Base-by-base conservation (phyloP, 495 filamentous ascomycete species). In the Aeminium ludgeri region DNA sequence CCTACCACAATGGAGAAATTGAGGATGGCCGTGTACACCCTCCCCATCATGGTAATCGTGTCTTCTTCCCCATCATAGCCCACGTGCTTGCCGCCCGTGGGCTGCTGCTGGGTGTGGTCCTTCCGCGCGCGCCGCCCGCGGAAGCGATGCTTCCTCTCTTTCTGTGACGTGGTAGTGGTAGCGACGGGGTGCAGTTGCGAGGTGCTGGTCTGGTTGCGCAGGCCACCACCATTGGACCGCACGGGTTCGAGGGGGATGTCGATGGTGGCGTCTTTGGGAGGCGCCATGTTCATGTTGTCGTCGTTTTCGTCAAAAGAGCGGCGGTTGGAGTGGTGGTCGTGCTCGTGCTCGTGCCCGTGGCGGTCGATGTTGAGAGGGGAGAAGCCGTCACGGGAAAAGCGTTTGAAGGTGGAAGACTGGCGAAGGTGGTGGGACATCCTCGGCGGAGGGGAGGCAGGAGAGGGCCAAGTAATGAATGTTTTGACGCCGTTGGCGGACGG, bases 41-140 rank as follows among this genome's bases (percentile, higher is more conserved):
- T 74, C n/a, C 89, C 89, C 76, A 97, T 80, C 35, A 67, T 66
- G 42, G 76, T 95, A 49, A 95, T 55, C 3, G 68, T 70, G 10
- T 65, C 51, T 36, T 69, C 66, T n/a, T 76, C 74, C 5, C 73
- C 72, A 41, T 76, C 69, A 40, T 70, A 53, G 10, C 53, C 53
- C 17, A 49, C 42, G 34, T 38, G 38, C 23, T 8, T 25, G 23
- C 23, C 23, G n/a, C 42, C 73, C 34, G 68, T 65, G 23, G 23
- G 4, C 8, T 68, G 67, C 36, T 65, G 56, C 30, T 68, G 58
- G 18, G 36, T 55, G 20, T 59, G 71, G 38, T 59, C 63, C 41
- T 34, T 55, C 59, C 57, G 62, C 51, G 49, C 52, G 52, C 73
- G 70, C 58, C 68, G 69, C 46, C 74, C 79, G 20, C 65, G 60